Evolutionary conservation across 1,284 basidiomycete genomes (phyloP), one percentile per base, ranked within the genome.

Genomic region (Coniferiporia weirii): DNA sequence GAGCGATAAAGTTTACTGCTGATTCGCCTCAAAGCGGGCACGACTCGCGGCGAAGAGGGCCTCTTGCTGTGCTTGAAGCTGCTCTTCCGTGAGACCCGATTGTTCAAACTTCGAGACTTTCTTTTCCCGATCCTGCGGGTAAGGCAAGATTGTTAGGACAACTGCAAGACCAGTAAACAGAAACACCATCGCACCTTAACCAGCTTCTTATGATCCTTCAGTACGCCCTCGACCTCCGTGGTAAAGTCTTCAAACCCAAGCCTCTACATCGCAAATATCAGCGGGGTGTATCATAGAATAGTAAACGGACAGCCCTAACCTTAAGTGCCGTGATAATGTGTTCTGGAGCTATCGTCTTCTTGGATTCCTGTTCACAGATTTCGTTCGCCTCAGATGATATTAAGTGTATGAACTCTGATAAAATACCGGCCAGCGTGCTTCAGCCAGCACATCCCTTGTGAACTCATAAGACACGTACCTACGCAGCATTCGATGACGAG

Each of bases 261-360:
- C 51, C 88, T 83, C 89, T 93, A 65, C 45, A 60, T 60, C 15
- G 51, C 47, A 43, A 52, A 52, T 40, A 60, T 49, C 27, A 35
- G 22, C 47, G 62, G 60, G 27, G 64, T 52, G 62, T 17, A 55
- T 12, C 55, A 36, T 46, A 48, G 34, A 57, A 45, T 32, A 27
- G 13, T 53, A 43, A n/a, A 49, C 32, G 32, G 56, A 36, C 32
- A 19, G 54, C 46, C 43, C 80, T 51, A 60, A 93, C 94, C 78
- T 94, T 93, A 54, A 99, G 77, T 4, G 96, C 97, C 40, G 84
- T 79, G 47, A 98, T 89, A 51, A 99, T 95, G 70, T 99, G 96
- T 69, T 99, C 96, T 1, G 97, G 96, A 3, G 95, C 93, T 66
- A 99, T 99, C 0, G 96, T 99, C 79, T 99, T 99, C 78, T 98